These are phyloP conservation scores for Endogone sp. DNA, from an alignment of 192 early-diverging fungal genomes.

Conservation along the genomic window DNA sequence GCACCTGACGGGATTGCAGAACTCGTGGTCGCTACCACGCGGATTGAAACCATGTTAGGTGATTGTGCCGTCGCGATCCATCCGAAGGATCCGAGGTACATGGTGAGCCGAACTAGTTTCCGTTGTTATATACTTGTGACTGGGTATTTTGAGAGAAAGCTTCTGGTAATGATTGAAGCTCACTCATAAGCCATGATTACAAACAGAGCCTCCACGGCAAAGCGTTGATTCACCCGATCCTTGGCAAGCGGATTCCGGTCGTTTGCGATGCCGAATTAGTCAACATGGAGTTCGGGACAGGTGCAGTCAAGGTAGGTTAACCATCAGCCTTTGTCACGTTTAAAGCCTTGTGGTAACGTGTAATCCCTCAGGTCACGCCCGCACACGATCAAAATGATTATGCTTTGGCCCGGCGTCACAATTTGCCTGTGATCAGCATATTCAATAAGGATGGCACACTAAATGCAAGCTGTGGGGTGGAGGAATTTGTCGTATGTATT, in stretches of 20 bases:
- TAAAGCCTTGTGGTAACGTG: background rate
- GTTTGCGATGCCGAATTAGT: constrained; percentile 78
- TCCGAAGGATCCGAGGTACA: constrained; percentile 83
- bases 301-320: constrained; percentile 94
- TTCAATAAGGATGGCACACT: constrained; percentile 83
- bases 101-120: constrained; percentile 33
- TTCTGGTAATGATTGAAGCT: background rate
- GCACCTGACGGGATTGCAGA: constrained; percentile 43
- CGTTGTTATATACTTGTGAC: background rate
- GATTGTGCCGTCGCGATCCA: constrained; percentile 94
- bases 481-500: constrained; percentile 37
- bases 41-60: constrained; percentile 97
- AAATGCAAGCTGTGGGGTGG: constrained; percentile 67
- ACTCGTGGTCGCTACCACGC: constrained; percentile 92
- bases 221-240: constrained; percentile 79
- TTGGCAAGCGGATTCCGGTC: constrained; percentile 76
- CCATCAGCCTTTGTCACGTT: background rate
- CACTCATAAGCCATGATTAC: background rate
- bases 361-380: constrained; percentile 74
- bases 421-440: constrained; percentile 77
- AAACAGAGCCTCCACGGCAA: constrained; percentile 52
- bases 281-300: constrained; percentile 90
- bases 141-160: background rate
- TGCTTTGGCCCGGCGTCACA: constrained; percentile 78
- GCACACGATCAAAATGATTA: constrained; percentile 94